Base-by-base conservation (phyloP, 2,329 filamentous ascomycete species). In the Colletotrichum abscissum region DNA sequence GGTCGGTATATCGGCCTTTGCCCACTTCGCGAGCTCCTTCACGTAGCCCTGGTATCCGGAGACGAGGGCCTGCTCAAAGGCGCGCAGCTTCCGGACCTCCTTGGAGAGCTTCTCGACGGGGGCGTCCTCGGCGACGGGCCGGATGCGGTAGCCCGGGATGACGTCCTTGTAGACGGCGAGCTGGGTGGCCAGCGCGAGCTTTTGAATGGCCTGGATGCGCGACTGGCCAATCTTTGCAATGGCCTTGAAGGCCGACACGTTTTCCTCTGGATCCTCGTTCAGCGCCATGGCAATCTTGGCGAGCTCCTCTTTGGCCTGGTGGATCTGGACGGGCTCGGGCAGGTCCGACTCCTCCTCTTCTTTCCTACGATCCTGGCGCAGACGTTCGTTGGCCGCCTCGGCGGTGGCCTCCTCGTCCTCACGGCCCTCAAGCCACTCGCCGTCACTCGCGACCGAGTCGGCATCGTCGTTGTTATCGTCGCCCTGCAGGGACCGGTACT, bases 71-170 rank as follows among this genome's bases (percentile, higher is more conserved):
- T 98, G 95, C 81, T 99, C 97, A 81, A 95, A 99, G 57, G 90
- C 87, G 67, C 95, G 90, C 75, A 98, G 84, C 77, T 91, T 93
- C 79, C 93, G 92, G 42, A 98, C 95, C 33, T 98, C 97, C 81
- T 98, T 98, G 5, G 95, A 98, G 1, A 98, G 85, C 81, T 97
- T 97, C 75, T 92, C 92, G 71, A 90, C 89, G 79, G 92, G 88
- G 57, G 92, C 91, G 38, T 95, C 93, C 73, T 97, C 94, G 1
- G 89, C 87, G 4, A 95, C 86, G 1, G 95, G 93, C 22, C 97
- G 92, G 85, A 99, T 98, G 74, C 97, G 90, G 82, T 99, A 99
- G 26, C 97, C 97, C 0, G 97, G 97, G 72, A 99, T 98, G 59
- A 98, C 90, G 82, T 98, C 97, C 82, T 96, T 98, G 87, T 96